Conservation (phyloP, 495 filamentous ascomycete species). For the Podospora sp. region DNA sequence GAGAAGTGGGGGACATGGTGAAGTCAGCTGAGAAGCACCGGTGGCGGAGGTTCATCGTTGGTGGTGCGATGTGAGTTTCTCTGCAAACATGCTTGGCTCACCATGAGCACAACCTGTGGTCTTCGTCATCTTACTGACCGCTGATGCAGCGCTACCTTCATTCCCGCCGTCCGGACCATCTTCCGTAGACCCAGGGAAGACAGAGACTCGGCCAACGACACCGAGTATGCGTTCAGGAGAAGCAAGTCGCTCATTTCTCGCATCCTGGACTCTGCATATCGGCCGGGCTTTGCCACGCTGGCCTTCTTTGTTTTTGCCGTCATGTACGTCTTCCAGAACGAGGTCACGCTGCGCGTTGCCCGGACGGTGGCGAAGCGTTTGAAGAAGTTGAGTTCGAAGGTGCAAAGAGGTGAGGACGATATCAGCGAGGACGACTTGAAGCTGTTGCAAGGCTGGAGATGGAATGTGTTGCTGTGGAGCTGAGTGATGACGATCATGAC, state of each 20-base stretch:
- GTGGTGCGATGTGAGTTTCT: constrained; percentile 42
- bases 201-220: constrained; percentile 39
- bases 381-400: constrained; percentile 43
- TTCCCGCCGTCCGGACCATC: constrained; percentile 45
- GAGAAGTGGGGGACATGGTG: constrained; percentile 35
- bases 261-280: constrained; percentile 40
- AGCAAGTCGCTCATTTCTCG: constrained; percentile 45
- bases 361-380: constrained; percentile 43
- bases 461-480: constrained; percentile 49
- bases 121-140: constrained; percentile 9
- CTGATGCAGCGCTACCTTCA: constrained; percentile 41
- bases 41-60: constrained; percentile 47
- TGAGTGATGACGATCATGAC: constrained; percentile 12
- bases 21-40: constrained; percentile 40
- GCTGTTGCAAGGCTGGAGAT: constrained; percentile 48
- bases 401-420: constrained; percentile 45
- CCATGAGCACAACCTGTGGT: neutral
- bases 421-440: constrained; percentile 45
- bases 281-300: constrained; percentile 46
- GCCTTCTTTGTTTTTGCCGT: constrained; percentile 51
- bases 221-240: constrained; percentile 50
- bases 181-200: constrained; percentile 40
- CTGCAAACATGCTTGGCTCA: neutral
- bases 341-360: constrained; percentile 48
- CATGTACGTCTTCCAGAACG: constrained; percentile 51